Percentiles rank a stretch among this genome's conserved stretches.
Conservation (phyloP, 495 filamentous ascomycete genomes). For the Astrothelium subdiscretum region DNA sequence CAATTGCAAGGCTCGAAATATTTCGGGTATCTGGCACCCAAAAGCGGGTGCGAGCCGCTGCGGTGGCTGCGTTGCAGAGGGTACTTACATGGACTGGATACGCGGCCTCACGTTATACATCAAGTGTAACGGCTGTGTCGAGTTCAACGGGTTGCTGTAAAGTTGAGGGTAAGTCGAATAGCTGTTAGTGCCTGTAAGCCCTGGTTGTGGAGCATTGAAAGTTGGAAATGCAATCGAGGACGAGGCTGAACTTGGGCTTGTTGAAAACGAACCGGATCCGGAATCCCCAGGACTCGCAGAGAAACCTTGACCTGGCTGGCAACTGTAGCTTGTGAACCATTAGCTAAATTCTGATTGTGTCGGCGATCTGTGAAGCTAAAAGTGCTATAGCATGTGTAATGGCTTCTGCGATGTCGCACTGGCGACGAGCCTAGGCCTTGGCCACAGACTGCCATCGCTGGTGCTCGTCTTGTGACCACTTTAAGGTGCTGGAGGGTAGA, state of each 20-base stretch:
- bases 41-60: slow-evolving; percentile 7
- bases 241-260: slow-evolving; percentile 26
- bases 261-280: slow-evolving; percentile 25
- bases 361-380: slow-evolving; percentile 7
- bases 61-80: slow-evolving; percentile 7
- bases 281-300: slow-evolving; percentile 19
- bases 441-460: neutral
- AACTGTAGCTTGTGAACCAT: slow-evolving; percentile 18
- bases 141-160: slow-evolving; percentile 14
- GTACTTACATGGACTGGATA: slow-evolving; percentile 24
- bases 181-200: slow-evolving; percentile 14
- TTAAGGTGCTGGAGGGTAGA: neutral
- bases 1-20: slow-evolving; percentile 7
- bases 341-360: slow-evolving; percentile 12
- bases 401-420: neutral
- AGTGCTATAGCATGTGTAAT: slow-evolving; percentile 21
- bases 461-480: neutral
- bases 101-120: slow-evolving; percentile 15
- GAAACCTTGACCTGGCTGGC: slow-evolving; percentile 18
- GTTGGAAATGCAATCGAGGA: slow-evolving; percentile 24
- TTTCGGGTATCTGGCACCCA: slow-evolving; percentile 18
- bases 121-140: slow-evolving; percentile 17
- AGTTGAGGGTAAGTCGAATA: slow-evolving; percentile 17
- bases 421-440: neutral
- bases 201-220: slow-evolving; percentile 11